Conservation (phyloP, 768 basidiomycete species). For the Hygrophorus russula region DNA sequence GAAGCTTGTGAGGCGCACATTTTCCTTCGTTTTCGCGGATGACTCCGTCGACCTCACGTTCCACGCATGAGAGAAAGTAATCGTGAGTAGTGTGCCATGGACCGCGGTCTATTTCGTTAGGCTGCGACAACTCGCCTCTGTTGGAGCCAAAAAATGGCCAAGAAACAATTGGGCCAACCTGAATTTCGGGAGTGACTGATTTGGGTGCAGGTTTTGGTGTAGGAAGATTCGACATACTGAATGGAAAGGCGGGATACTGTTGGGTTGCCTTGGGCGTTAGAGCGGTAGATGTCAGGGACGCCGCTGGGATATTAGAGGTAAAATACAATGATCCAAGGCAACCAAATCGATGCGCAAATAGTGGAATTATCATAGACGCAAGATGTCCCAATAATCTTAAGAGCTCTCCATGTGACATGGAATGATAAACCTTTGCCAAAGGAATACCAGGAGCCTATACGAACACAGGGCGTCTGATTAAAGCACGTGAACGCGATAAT, state of each 20-base stretch:
- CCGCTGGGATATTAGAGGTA: constrained; percentile 28
- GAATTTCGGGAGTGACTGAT: constrained; percentile 24
- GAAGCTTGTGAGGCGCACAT: constrained; percentile 63
- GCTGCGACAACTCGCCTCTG: constrained; percentile 60
- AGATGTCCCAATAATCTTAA: constrained; percentile 57
- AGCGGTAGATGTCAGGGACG: constrained; percentile 21
- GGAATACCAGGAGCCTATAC: constrained; percentile 63
- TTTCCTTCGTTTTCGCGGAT: constrained; percentile 69
- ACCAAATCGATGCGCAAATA: constrained; percentile 70
- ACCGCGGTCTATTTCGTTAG: constrained; percentile 65
- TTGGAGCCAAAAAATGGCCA: constrained; percentile 89
- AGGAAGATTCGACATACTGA: constrained; percentile 21
- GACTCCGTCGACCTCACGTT: constrained; percentile 67
- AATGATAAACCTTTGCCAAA: constrained; percentile 59
- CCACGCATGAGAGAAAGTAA: constrained; percentile 56
- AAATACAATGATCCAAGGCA: constrained; percentile 67
- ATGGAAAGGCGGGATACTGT: constrained; percentile 31
- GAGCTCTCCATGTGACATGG: constrained; percentile 54
- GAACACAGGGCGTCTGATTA: constrained; percentile 10
- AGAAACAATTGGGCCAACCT: constrained; percentile 74
- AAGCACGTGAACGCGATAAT: background rate
- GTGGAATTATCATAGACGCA: constrained; percentile 54
- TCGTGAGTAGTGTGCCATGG: constrained; percentile 54
- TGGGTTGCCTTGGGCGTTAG: constrained; percentile 33
- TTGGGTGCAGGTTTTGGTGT: constrained; percentile 12